Evolutionary conservation across 2,329 filamentous ascomycete species (phyloP).

Genomic region (Colletotrichum tofieldiae): DNA sequence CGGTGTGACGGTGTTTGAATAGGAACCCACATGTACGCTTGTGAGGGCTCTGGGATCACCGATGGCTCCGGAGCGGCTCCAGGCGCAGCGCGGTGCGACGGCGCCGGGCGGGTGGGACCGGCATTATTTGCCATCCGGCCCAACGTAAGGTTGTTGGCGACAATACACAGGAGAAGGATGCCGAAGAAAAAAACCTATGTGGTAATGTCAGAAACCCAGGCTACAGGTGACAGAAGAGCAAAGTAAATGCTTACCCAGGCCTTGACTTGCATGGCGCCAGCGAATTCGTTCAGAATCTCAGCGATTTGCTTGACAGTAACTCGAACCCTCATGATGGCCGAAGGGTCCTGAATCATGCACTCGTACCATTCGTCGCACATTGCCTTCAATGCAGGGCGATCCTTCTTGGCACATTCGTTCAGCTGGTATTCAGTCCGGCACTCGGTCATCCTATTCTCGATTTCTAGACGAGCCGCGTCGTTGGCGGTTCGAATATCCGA

Average conservation of each 20-base stretch:
- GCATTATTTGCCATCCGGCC: slow-evolving; percentile 51
- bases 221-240: background rate
- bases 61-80: slow-evolving; percentile 42
- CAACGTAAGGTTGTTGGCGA: slow-evolving; percentile 68
- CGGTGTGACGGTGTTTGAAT: slow-evolving; percentile 66
- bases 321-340: slow-evolving; percentile 82
- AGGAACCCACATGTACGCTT: slow-evolving; percentile 66
- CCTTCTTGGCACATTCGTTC: slow-evolving; percentile 80
- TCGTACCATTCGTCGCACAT: slow-evolving; percentile 86
- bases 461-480: slow-evolving; percentile 76
- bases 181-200: slow-evolving; percentile 66
- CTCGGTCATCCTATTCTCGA: slow-evolving; percentile 80
- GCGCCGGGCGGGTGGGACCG: slow-evolving; percentile 44
- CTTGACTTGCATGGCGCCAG: slow-evolving; percentile 92
- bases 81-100: slow-evolving; percentile 48
- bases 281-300: slow-evolving; percentile 93
- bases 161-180: slow-evolving; percentile 63
- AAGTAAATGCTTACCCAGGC: slow-evolving; percentile 64
- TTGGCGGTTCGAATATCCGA: slow-evolving; percentile 83
- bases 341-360: slow-evolving; percentile 90
- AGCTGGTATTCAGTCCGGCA: slow-evolving; percentile 82
- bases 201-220: background rate
- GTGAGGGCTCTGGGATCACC: slow-evolving; percentile 51
- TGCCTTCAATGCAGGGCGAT: slow-evolving; percentile 79
- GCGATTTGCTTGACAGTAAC: slow-evolving; percentile 91